Conservation (phyloP, 2,329 filamentous ascomycete species). For the Pseudogymnoascus sp. region DNA sequence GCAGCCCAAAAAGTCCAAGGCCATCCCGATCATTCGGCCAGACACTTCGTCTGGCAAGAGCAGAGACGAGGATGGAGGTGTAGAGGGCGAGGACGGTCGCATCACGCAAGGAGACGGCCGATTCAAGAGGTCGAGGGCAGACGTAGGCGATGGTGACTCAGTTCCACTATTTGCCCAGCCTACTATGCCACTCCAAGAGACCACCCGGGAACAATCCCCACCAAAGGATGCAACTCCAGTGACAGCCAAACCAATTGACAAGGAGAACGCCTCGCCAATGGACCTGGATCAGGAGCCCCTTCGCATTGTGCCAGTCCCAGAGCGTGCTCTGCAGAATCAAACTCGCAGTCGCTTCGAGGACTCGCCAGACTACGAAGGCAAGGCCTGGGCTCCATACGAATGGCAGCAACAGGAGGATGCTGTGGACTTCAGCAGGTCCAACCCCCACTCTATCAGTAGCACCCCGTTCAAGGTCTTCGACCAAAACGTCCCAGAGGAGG, state of each 20-base stretch:
- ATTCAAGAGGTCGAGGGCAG: slow-evolving; percentile 64
- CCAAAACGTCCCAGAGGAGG: slow-evolving; percentile 12
- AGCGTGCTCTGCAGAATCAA: slow-evolving; percentile 5
- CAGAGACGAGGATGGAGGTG: slow-evolving; percentile 29
- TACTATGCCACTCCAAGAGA: slow-evolving; percentile 28
- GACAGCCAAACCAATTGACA: slow-evolving; percentile 19
- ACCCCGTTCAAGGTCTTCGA: slow-evolving; percentile 42
- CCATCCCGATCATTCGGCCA: slow-evolving; percentile 69
- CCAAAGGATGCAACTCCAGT: slow-evolving; percentile 19
- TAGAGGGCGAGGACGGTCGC: slow-evolving; percentile 52
- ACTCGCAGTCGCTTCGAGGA: slow-evolving; percentile 44
- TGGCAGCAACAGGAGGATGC: slow-evolving; percentile 39
- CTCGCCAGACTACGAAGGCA: slow-evolving; percentile 40
- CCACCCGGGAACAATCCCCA: slow-evolving; percentile 24
- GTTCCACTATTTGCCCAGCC: slow-evolving; percentile 66
- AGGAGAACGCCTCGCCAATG: slow-evolving; percentile 25
- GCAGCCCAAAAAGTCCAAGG: slow-evolving; percentile 66
- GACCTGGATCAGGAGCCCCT: slow-evolving; percentile 16
- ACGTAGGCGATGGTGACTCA: slow-evolving; percentile 57
- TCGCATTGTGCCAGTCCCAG: slow-evolving; percentile 33
- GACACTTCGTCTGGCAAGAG: slow-evolving; percentile 39
- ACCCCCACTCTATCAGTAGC: slow-evolving; percentile 43
- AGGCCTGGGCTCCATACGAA: slow-evolving; percentile 53
- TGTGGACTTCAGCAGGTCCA: slow-evolving; percentile 32
- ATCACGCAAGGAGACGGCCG: slow-evolving; percentile 56